Base-by-base conservation (phyloP, 75 land plant genomes). In the Cryptomeria japonica region DNA sequence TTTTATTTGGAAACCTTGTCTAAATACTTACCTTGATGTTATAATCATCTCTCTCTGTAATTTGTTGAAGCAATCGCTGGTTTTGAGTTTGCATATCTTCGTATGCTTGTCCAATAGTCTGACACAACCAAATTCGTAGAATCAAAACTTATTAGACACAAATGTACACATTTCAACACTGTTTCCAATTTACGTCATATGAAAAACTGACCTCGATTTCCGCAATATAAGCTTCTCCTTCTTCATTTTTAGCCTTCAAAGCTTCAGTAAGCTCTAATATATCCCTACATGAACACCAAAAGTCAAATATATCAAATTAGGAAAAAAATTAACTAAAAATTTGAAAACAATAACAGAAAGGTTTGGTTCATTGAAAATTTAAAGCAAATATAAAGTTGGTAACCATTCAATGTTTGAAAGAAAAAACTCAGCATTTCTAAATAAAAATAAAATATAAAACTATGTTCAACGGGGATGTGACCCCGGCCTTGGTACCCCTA, bases 61-160 rank as follows among this genome's bases (percentile, higher is more conserved):
- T 91, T 89, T 97, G 99, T 85, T 94, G 96, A 91, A 98, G 89
- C 32, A 98, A 90, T 37, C 98, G 94, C 64, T 94, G 97, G 82
- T 97, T 98, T 86, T 98, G 97, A 31, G 93, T 96, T 89, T 96
- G 99, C 99, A 97, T 96, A 80, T 98, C 99, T 90, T 97, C 99
- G 89, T 98, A 98, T 42, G 97, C 99, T 93, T 98, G 99, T 44
- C 99, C 99, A 92, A 97, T 98, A 56, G 97, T 91, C 99, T 98
- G 94, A 89, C 31, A 88, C 10, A 88, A 8, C 36, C 68, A 58
- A 84, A 87, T 22, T 25, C 75, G 31, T 58, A 47, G 56, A 14
- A 37, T 78, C 34, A 28, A n/a, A 18, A 84, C 80, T 42, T 68
- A 19, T 86, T 31, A 53, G 34, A 83, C 31, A 79, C 53, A 86